Evolutionary conservation across 2,329 filamentous ascomycete species (phyloP).

Genomic region (Penicillium vulpinum): DNA sequence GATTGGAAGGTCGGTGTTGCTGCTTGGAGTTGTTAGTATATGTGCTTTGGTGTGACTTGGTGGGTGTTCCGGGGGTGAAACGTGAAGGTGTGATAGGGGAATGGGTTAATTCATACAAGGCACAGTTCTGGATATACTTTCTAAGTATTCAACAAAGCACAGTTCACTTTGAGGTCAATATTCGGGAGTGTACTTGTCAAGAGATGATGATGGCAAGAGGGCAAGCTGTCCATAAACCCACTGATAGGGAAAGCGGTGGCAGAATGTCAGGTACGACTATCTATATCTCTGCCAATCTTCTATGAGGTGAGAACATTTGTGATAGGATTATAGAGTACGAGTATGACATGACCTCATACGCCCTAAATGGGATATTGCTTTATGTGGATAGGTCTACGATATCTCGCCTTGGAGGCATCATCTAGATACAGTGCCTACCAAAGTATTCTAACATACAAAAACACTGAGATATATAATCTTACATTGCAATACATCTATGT

Average conservation of each 20-base stretch:
- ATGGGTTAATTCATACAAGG: neutral
- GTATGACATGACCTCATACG: too few species aligned
- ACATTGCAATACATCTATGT: conserved; percentile 2
- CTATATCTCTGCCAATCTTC: neutral
- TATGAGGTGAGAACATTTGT: neutral
- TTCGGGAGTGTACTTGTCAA: neutral
- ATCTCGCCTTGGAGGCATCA: too few species aligned
- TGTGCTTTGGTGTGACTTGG: neutral
- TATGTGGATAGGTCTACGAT: too few species aligned
- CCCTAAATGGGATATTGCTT: neutral
- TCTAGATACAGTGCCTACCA: neutral
- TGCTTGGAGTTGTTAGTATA: conserved; percentile 6
- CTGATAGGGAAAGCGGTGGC: conserved; percentile 22
- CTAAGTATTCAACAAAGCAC: neutral
- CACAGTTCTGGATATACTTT: neutral
- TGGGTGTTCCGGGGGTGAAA: neutral
- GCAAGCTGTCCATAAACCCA: conserved; percentile 27
- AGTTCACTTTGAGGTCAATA: neutral
- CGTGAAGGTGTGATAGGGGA: neutral
- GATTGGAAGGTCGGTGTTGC: neutral
- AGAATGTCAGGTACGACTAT: conserved; percentile 14
- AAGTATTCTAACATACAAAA: neutral
- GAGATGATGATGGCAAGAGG: conserved; percentile 13
- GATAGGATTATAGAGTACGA: neutral
- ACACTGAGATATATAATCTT: neutral